A percentile compares a stretch with the other conserved stretches of the same genome.
phyloP scores from a whole-genome alignment of 345 rosid genomes.

The Eucalyptus marginata region DNA sequence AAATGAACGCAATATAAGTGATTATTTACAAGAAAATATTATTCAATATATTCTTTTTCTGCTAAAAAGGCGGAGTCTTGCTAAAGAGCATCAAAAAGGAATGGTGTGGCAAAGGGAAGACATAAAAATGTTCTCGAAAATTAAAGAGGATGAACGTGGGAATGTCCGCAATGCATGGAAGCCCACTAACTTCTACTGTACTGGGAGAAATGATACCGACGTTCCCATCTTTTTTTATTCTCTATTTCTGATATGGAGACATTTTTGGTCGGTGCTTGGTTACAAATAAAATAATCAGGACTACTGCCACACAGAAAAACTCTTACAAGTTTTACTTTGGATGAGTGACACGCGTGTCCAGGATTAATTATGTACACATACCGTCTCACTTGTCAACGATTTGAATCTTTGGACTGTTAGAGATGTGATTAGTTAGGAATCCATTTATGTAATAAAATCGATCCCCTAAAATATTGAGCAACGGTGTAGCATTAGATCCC shows the following conservation, averaged over 20 bases:
- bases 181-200: background rate
- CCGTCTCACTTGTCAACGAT: background rate
- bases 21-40: background rate
- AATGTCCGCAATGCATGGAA: background rate
- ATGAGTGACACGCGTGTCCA: background rate
- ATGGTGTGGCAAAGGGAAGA: background rate
- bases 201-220: background rate
- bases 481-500: no score
- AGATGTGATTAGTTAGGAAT: no score
- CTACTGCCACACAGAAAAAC: background rate
- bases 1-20: fast-evolving
- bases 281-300: background rate
- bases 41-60: background rate
- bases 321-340: background rate
- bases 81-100: background rate
- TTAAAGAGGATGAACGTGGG: background rate
- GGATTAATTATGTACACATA: background rate
- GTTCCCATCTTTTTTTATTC: background rate
- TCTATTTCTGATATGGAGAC: background rate
- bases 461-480: no score
- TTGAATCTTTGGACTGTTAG: no score
- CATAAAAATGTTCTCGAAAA: background rate
- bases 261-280: background rate
- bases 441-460: no score
- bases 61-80: fast-evolving